Base-by-base conservation (phyloP, 768 basidiomycete genomes). In the Panus rudis region DNA sequence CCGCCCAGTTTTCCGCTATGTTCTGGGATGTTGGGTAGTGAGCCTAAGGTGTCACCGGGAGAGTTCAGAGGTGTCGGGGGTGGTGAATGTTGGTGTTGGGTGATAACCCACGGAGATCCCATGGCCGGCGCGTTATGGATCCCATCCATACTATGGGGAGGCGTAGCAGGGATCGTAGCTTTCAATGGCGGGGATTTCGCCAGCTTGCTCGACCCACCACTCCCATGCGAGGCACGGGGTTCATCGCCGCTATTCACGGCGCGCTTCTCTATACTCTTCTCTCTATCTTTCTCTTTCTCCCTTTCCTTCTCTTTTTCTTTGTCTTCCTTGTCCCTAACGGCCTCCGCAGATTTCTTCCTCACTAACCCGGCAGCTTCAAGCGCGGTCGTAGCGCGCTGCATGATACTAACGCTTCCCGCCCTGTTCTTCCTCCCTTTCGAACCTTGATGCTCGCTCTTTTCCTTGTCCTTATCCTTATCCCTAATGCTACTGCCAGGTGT, bases 301-400 rank as follows among this genome's bases (percentile, higher is more conserved):
- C 65, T 61, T 30, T 52, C 53, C 26, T 69, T n/a, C n/a, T n/a
- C n/a, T n/a, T n/a, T n/a, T n/a, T n/a, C n/a, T 58, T 64, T 46
- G n/a, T 81, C 77, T 39, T 68, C 72, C 35, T 81, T 78, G 31
- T 83, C 82, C 46, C 70, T 71, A 8, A 90, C 77, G 5, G 68
- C 82, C 58, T 92, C 90, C 0, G 76, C 64, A 4, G 83, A 85
- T 63, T 86, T 91, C 65, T 92, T 91, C 47, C 83, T 67, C 37
- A 91, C 85, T 8, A 93, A 63, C 2, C 89, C 85, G 11, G 84
- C 85, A 8, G 87, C 90, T 59, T 90, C 88, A 20, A 92, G 71
- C 1, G 86, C 90, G 1, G 91, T 94, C 2, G 92, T 93, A 0
- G 91, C 92, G 20, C 92, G 79, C 54, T 97, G 93, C 76, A 98